A percentile compares a stretch with the other conserved stretches of the same genome.
Conservation (phyloP, 305 asterid species). For the Fraxinus baroniana region DNA sequence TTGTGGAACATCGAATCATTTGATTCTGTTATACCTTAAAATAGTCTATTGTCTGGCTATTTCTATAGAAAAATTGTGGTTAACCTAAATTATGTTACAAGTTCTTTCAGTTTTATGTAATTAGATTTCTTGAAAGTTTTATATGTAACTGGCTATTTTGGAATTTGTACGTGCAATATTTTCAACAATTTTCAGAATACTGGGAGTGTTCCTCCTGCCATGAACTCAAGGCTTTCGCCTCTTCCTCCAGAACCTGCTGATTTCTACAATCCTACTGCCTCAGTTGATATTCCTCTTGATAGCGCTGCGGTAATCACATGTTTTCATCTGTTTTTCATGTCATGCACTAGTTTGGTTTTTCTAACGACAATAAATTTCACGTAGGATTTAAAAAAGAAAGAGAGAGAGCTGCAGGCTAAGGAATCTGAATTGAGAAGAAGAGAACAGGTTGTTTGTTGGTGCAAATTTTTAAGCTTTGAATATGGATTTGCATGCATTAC, state of each 20-base stretch:
- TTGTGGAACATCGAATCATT: not conserved
- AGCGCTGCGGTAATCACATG: slow-evolving; percentile 52
- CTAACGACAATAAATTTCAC: slow-evolving; percentile 28
- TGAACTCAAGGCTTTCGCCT: slow-evolving; percentile 91
- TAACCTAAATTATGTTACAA: not conserved
- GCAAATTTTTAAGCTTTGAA: not conserved
- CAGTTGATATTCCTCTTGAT: slow-evolving; percentile 88
- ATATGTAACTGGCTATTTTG: not conserved
- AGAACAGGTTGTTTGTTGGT: slow-evolving; percentile 61
- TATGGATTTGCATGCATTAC: slow-evolving; percentile 4
- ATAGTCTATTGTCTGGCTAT: not conserved
- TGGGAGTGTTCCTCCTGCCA: slow-evolving; percentile 74
- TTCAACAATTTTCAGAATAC: slow-evolving; percentile 37
- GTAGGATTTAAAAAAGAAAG: slow-evolving; percentile 91
- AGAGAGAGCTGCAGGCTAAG: slow-evolving; percentile 90
- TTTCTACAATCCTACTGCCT: slow-evolving; percentile 77
- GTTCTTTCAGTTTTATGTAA: not conserved
- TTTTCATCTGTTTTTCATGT: slow-evolving; percentile 6
- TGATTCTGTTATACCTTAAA: not conserved
- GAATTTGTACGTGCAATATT: not conserved
- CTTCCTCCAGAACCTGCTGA: slow-evolving; percentile 98
- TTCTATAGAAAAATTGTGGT: not conserved
- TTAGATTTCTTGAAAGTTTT: not conserved
- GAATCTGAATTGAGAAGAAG: slow-evolving; percentile 86
- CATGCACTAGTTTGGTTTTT: slow-evolving; percentile 6